These are phyloP conservation scores for Trichoderma sp. DNA, from an alignment of 2,329 filamentous ascomycete species.

Conservation along the genomic window DNA sequence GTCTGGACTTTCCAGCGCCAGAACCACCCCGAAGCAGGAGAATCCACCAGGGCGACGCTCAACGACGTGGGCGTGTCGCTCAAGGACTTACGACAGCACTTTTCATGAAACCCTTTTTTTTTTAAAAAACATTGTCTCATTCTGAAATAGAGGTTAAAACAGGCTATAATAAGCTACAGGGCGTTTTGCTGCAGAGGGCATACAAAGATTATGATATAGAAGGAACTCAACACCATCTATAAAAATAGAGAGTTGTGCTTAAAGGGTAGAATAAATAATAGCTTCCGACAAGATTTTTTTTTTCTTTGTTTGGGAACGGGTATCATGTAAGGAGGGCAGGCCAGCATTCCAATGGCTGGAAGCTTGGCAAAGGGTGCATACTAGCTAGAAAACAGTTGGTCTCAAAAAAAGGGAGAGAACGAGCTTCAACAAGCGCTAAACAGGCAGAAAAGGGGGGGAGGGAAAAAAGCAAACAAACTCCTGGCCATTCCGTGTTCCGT, in stretches of 20 bases:
- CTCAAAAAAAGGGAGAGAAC: slow-evolving; percentile 1
- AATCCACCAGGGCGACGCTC: slow-evolving; percentile 35
- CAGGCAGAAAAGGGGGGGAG: neutral
- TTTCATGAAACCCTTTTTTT: slow-evolving; percentile 18
- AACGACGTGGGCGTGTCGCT: slow-evolving; percentile 45
- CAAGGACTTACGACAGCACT: slow-evolving; percentile 36
- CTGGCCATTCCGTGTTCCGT: neutral
- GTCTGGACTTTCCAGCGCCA: slow-evolving; percentile 55
- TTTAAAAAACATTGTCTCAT: neutral
- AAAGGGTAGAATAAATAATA: slow-evolving; percentile 3
- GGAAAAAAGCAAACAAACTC: slow-evolving; percentile 1
- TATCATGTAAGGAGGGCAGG: slow-evolving; percentile 25
- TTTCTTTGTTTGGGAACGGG: slow-evolving; percentile 21
- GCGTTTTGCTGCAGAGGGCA: neutral
- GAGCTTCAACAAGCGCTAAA: neutral
- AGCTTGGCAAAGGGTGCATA: neutral
- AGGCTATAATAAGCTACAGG: neutral
- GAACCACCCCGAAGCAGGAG: slow-evolving; percentile 30
- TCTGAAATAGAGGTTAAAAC: neutral
- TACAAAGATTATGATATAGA: neutral
- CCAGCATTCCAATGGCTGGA: slow-evolving; percentile 13
- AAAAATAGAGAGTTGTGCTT: neutral
- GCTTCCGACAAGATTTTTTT: slow-evolving; percentile 5
- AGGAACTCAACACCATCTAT: neutral
- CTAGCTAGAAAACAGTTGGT: slow-evolving; percentile 20